Conservation (phyloP, 73 alveolate genomes). For the Paramecium caudatum region DNA sequence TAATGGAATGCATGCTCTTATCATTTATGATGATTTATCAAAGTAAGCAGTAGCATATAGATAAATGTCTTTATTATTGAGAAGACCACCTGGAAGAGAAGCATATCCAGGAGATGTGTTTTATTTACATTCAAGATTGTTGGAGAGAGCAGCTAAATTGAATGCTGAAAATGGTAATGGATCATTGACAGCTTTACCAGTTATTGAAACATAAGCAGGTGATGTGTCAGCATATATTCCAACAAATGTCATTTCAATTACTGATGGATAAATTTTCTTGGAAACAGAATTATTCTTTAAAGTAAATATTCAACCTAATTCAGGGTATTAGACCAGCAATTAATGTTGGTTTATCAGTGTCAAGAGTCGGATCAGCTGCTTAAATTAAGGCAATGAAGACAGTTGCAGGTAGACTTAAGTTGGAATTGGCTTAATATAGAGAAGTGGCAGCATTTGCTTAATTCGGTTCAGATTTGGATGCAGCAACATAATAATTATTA, state of each 20-base stretch:
- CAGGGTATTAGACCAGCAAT: constrained; percentile 98
- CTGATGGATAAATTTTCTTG: constrained; percentile 98
- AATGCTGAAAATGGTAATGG: constrained; percentile 92
- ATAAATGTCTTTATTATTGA: constrained; percentile 94
- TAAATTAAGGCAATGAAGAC: constrained; percentile 97
- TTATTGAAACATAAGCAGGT: constrained; percentile 98
- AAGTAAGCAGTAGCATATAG: constrained; percentile 98
- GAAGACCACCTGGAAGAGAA: constrained; percentile 99
- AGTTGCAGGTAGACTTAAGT: constrained; percentile 97
- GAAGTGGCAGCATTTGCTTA: constrained; percentile 99
- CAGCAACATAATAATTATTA: constrained; percentile 95
- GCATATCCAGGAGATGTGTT: constrained; percentile 98
- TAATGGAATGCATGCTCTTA: constrained; percentile 97
- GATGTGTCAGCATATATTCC: constrained; percentile 99
- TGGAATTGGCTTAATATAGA: constrained; percentile 96
- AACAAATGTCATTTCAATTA: constrained; percentile 97
- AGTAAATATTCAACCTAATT: neutral
- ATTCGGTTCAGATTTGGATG: constrained; percentile 98
- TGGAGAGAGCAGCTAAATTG: constrained; percentile 98
- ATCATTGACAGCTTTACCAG: constrained; percentile 98
- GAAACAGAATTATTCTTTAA: constrained; percentile 97
- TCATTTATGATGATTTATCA: constrained; percentile 96
- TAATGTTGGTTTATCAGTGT: constrained; percentile 98
- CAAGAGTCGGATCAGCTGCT: constrained; percentile 98
- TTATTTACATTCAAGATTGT: constrained; percentile 87